Evolutionary conservation across 2,329 filamentous ascomycete genomes (phyloP), one percentile per base, ranked within the genome.

Genomic region (Talaromyces atroroseus): DNA sequence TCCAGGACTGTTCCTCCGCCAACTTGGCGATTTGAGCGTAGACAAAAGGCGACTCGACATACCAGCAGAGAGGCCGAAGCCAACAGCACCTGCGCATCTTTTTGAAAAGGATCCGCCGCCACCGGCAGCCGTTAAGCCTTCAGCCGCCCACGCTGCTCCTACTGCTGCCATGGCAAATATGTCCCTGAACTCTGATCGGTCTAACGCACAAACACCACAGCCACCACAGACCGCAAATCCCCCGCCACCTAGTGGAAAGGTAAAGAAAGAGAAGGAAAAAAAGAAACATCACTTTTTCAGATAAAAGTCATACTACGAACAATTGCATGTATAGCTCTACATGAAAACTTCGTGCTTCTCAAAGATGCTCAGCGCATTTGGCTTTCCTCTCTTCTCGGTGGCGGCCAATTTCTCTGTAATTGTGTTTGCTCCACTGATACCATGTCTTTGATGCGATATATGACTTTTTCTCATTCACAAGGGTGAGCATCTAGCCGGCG

Each of bases 61-160:
- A 5, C 94, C 92, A 0, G 79, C 86, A 56, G 91, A 96, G 60
- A 80, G 86, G 40, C 90, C 90, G 2, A 85, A 86, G 65, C 87
- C 85, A n/a, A 86, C 87, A 59, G 89, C 92, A 0, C 94, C 94
- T 1, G 86, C 86, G 5, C 90, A 96, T 74, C 75, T 99, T 10
- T 94, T 94, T 63, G 90, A 95, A 71, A 83, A 85, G 51, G 83
- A 86, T 23, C 74, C 78, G 47, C 76, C 77, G 3, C 77, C 84
- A 40, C 64, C 64, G 62, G 54, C 67, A 66, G 49, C 63, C n/a
- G 36, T 18, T n/a, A 45, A 48, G 45, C 21, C 52, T 7, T 45
- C 57, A 20, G 36, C 53, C 16, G 26, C n/a, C n/a, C n/a, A n/a
- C n/a, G n/a, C n/a, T n/a, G n/a, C 47, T 26, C 53, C 69, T 20